Evolutionary conservation across 805 yeast species (phyloP).

Genomic region (Hyphopichia homilentoma): DNA sequence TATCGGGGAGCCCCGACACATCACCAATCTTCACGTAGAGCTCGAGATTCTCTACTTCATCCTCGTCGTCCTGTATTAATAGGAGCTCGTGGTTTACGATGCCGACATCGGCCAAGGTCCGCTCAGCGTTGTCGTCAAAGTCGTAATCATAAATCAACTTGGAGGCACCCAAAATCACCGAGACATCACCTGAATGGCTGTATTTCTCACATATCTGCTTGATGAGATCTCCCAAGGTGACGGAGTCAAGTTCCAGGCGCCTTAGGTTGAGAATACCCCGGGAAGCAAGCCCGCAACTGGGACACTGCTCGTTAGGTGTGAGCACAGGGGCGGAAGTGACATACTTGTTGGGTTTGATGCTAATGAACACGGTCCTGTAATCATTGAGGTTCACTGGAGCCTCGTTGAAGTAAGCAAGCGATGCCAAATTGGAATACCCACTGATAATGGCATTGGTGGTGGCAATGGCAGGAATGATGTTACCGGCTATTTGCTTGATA

Average conservation of each 20-base stretch:
- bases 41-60: conserved; percentile 58
- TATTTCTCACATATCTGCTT: conserved; percentile 46
- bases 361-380: conserved; percentile 33
- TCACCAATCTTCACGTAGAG: conserved; percentile 41
- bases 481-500: conserved; percentile 93
- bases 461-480: conserved; percentile 97
- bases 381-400: conserved; percentile 10
- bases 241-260: conserved; percentile 17
- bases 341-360: conserved; percentile 54
- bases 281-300: conserved; percentile 54
- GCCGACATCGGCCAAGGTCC: conserved; percentile 46
- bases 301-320: conserved; percentile 67
- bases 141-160: conserved; percentile 79
- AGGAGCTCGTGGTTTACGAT: conserved; percentile 59
- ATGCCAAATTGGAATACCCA: conserved; percentile 77
- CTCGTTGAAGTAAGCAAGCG: conserved; percentile 48
- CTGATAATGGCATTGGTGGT: conserved; percentile 96
- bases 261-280: conserved; percentile 47
- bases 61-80: conserved; percentile 79
- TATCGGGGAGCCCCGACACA: conserved; percentile 8
- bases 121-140: conserved; percentile 71
- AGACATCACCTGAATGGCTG: conserved; percentile 51
- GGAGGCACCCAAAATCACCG: conserved; percentile 55
- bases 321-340: conserved; percentile 60
- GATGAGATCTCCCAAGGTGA: conserved; percentile 49